Evolutionary conservation across 78 protist species (phyloP).

Genomic region (Planoprotostelium fungivorum): DNA sequence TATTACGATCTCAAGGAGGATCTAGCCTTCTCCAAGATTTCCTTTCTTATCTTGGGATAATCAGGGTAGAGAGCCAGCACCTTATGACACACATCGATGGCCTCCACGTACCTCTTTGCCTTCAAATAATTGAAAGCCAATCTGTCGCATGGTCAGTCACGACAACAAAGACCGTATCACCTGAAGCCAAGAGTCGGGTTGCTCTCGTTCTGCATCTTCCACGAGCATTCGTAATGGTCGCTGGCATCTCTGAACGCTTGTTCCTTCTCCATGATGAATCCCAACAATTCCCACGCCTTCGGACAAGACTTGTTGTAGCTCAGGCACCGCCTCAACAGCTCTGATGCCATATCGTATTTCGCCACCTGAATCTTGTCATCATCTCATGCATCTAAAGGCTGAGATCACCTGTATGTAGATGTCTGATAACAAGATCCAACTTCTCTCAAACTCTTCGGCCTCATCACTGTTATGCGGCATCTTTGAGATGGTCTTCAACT

Average conservation of each 20-base stretch:
- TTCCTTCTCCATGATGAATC: conserved; percentile 71
- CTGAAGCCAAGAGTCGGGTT: conserved; percentile 65
- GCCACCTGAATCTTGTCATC: conserved; percentile 13
- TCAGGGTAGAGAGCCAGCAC: conserved; percentile 38
- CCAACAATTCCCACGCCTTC: conserved; percentile 70
- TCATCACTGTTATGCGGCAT: conserved; percentile 19
- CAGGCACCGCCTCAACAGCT: conserved; percentile 32
- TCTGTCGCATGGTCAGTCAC: background rate
- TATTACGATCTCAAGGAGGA: conserved; percentile 9
- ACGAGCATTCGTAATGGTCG: conserved; percentile 63
- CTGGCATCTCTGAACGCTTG: conserved; percentile 58
- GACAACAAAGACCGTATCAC: conserved; percentile 4
- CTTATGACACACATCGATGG: conserved; percentile 73
- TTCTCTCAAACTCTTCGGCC: conserved; percentile 64
- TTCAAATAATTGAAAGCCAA: conserved; percentile 5
- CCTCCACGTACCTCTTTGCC: conserved; percentile 72
- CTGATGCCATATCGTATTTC: conserved; percentile 69
- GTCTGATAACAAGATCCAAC: conserved; percentile 66
- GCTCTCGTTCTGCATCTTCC: conserved; percentile 37
- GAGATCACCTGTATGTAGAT: conserved; percentile 38
- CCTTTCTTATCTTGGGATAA: conserved; percentile 59
- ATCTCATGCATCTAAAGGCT: too few relatives aligned
- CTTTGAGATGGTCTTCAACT: conserved; percentile 62
- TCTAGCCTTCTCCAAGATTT: conserved; percentile 63
- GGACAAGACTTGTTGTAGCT: conserved; percentile 49